A percentile compares a stretch with the other conserved stretches of the same genome.
Evolutionary conservation across 83 land plant genomes (phyloP).

Genomic region (Picea engelmannii): DNA sequence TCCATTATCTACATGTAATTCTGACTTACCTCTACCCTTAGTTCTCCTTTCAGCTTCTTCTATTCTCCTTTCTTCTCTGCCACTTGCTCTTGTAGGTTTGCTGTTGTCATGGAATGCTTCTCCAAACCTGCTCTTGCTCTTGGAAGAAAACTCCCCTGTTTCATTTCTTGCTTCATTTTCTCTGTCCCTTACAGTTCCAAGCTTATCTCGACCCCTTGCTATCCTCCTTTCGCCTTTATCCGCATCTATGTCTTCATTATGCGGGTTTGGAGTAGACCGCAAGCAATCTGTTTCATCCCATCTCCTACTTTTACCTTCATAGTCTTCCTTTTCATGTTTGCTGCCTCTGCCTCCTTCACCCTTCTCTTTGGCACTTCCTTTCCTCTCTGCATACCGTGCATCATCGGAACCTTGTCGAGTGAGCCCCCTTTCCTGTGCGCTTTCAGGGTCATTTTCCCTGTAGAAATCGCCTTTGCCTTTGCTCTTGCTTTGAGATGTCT

Average conservation of each 20-base stretch:
- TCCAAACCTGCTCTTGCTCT: constrained; percentile 30
- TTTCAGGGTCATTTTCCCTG: constrained; percentile 30
- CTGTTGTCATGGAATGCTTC: constrained; percentile 13
- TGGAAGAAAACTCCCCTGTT: constrained; percentile 13
- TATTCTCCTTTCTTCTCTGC: constrained; percentile 39
- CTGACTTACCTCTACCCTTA: constrained; percentile 38
- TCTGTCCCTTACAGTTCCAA: constrained; percentile 31
- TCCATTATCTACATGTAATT: constrained; percentile 37
- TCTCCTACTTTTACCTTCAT: constrained; percentile 38
- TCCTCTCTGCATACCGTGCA: constrained; percentile 35
- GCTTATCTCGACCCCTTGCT: constrained; percentile 45
- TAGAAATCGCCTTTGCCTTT: constrained; percentile 23
- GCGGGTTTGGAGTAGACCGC: not conserved
- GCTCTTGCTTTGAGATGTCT: constrained; percentile 28
- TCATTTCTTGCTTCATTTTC: constrained; percentile 25
- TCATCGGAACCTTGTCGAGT: constrained; percentile 18
- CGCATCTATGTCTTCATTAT: constrained; percentile 9
- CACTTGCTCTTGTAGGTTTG: constrained; percentile 23
- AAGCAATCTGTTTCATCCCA: constrained; percentile 61
- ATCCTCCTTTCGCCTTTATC: constrained; percentile 39
- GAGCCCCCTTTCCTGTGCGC: constrained; percentile 10
- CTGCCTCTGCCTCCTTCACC: constrained; percentile 9
- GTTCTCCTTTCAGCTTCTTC: constrained; percentile 39
- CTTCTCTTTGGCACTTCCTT: constrained; percentile 29
- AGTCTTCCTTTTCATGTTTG: constrained; percentile 18